Evolutionary conservation across 148 eudicot genomes (phyloP), one percentile per base, ranked within the genome.

Genomic region (Silene conica): DNA sequence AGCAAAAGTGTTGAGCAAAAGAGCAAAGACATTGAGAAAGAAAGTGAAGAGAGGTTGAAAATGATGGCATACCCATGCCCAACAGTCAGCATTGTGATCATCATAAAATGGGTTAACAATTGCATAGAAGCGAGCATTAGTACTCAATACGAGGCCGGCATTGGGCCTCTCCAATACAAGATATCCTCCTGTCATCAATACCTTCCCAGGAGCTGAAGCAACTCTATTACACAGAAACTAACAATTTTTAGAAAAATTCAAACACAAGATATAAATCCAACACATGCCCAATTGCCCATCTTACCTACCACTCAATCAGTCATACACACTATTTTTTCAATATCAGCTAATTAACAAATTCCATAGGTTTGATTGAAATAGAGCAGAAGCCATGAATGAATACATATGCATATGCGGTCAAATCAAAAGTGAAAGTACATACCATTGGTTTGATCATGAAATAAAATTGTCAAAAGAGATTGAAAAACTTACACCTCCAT

Each of bases 111-210:
- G 99, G 66, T 88, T 95, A 68, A 95, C 89, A 70, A 90, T 86
- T 2, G 96, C 94, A 68, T 90, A 90, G 74, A 95, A 95, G 41
- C 97, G 89, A 54, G 97, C 92, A 88, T 87, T 95, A 58, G 99
- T 92, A 70, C 97, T 92, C 68, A 95, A 86, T 56, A 95, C 99
- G 82, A 92, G 81, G 59, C 99, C 99, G 8, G 92, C 96, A 85
- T 95, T 92, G 16, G 97, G 97, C 82, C 96, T 90, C 89, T 95
- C 97, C 80, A 95, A 67, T 74, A 95, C 82, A 76, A 95, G 92
- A 76, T 95, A 95, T 23, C 99, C 97, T 34, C 97, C 97, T 6
- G 97, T 88, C 83, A 91, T 87, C 85, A 91, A 80, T 65, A 90
- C 96, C 77, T 90, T 88, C 21, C 92, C 92, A 73, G 90, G 90